phyloP scores from a whole-genome alignment of 169 alveolate genomes.

The Plasmodium knowlesi region DNA sequence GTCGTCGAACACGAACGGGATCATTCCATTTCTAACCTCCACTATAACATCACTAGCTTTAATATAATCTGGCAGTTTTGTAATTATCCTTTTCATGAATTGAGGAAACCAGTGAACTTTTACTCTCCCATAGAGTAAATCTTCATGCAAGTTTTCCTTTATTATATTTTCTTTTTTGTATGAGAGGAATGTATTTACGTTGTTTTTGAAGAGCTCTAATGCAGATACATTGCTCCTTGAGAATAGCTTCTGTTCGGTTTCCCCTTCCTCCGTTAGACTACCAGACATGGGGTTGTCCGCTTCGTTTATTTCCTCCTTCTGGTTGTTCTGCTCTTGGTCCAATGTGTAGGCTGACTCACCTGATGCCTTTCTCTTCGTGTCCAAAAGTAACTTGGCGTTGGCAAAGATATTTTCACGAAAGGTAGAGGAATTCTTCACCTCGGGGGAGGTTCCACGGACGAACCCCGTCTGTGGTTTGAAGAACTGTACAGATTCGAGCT shows the following conservation, averaged over 20 bases:
- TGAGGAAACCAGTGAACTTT: slow-evolving; percentile 83
- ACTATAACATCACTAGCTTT: slow-evolving; percentile 80
- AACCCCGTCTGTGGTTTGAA: slow-evolving; percentile 33
- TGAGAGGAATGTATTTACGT: slow-evolving; percentile 24
- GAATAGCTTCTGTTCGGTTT: slow-evolving; percentile 15
- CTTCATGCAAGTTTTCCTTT: slow-evolving; percentile 44
- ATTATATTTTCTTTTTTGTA: slow-evolving; percentile 66
- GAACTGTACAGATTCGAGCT: slow-evolving; percentile 34
- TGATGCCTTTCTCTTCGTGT: background rate
- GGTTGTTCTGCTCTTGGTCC: background rate
- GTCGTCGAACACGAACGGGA: slow-evolving; percentile 83
- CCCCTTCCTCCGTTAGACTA: background rate
- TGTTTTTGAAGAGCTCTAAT: slow-evolving; percentile 36
- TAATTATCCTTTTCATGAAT: slow-evolving; percentile 77
- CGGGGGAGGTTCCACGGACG: background rate
- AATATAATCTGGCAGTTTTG: slow-evolving; percentile 78
- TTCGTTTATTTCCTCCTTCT: background rate
- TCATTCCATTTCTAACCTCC: slow-evolving; percentile 83
- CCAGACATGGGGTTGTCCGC: background rate
- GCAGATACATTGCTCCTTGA: slow-evolving; percentile 32
- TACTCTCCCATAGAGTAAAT: slow-evolving; percentile 51
- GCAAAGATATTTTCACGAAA: slow-evolving; percentile 71
- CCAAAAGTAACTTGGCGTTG: slow-evolving; percentile 22
- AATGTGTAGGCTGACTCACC: background rate
- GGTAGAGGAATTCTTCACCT: slow-evolving; percentile 12